A percentile compares a stretch with the other conserved stretches of the same genome.
phyloP scores from a whole-genome alignment of 2,329 filamentous ascomycete genomes.

The Nigrograna mackinnonii region DNA sequence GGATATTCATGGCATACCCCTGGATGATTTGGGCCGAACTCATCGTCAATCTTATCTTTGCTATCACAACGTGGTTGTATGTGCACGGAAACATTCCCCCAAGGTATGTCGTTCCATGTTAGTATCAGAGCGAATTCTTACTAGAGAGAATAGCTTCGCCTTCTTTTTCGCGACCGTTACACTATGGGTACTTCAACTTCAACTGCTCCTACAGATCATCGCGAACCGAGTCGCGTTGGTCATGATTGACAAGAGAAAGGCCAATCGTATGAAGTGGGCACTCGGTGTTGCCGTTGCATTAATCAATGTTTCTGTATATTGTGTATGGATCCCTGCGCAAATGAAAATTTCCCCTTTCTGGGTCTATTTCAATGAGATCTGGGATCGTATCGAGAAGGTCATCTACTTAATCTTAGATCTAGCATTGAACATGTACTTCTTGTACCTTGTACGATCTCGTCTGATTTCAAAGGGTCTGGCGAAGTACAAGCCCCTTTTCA shows the following conservation, averaged over 20 bases:
- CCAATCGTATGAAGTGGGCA: constrained; percentile 14
- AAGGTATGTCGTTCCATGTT: not conserved
- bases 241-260: constrained; percentile 17
- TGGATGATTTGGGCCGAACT: constrained; percentile 5
- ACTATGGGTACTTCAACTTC: constrained; percentile 29
- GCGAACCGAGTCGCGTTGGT: constrained; percentile 32
- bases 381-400: constrained; percentile 30
- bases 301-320: constrained; percentile 34
- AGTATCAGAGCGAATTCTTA: not conserved
- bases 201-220: constrained; percentile 33
- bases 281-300: constrained; percentile 18
- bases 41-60: constrained; percentile 3
- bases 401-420: constrained; percentile 25
- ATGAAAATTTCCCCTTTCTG: constrained; percentile 22
- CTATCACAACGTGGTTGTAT: constrained; percentile 4
- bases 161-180: not conserved
- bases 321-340: constrained; percentile 31
- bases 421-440: constrained; percentile 29
- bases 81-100: constrained; percentile 1
- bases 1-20: constrained; percentile 3
- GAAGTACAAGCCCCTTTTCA: constrained; percentile 20
- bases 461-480: constrained; percentile 26
- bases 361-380: constrained; percentile 26
- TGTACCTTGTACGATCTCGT: constrained; percentile 24
- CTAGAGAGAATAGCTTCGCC: not conserved